Conservation (phyloP, 768 basidiomycete genomes). For the Suillus decipiens region DNA sequence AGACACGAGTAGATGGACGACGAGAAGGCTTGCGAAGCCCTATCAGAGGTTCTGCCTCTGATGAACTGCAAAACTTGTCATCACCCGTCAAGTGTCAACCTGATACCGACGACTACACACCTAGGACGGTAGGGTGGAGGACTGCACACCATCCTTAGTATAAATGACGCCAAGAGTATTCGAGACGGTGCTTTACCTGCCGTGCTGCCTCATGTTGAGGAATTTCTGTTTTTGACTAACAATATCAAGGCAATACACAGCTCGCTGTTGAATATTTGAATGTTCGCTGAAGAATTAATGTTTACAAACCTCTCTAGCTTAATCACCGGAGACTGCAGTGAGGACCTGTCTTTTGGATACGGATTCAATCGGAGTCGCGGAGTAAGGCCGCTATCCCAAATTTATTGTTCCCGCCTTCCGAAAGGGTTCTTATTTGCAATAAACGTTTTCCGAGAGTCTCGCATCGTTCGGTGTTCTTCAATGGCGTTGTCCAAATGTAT, state of each 20-base stretch:
- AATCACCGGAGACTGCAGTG: too few relatives aligned
- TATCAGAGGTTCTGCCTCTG: conserved; percentile 3
- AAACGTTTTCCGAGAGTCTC: too few relatives aligned
- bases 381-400: too few relatives aligned
- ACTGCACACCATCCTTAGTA: background rate
- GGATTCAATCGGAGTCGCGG: too few relatives aligned
- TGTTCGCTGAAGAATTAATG: background rate
- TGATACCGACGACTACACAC: background rate
- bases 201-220: background rate
- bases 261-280: background rate
- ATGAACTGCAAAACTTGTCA: background rate
- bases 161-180: background rate
- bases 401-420: too few relatives aligned
- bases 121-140: background rate
- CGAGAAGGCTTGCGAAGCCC: background rate
- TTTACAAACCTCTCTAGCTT: background rate
- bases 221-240: too few relatives aligned
- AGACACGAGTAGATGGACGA: background rate
- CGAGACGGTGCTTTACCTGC: background rate
- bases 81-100: background rate
- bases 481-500: too few relatives aligned
- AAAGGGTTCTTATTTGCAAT: too few relatives aligned
- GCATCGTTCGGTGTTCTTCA: too few relatives aligned
- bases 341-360: too few relatives aligned
- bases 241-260: too few relatives aligned